A percentile compares a stretch with the other conserved stretches of the same genome.
phyloP scores from a whole-genome alignment of 106 monocot species.

The Cymbidium sinense region DNA sequence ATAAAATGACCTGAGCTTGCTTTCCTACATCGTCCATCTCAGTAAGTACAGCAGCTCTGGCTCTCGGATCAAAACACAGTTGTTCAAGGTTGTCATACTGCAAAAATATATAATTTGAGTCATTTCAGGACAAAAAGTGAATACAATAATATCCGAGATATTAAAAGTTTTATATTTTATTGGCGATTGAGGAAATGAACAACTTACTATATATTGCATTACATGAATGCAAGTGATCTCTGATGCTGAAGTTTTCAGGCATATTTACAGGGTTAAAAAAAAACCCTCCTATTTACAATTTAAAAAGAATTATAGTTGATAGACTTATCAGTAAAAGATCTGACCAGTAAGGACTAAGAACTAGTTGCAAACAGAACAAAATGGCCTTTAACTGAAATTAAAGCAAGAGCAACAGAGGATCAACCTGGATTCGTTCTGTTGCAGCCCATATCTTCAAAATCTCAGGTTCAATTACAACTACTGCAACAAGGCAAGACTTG shows the following conservation, averaged over 20 bases:
- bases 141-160: not conserved
- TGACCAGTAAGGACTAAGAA: not conserved
- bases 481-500: slow-evolving; percentile 24
- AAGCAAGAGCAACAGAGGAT: not conserved
- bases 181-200: no score
- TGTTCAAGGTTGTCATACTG: slow-evolving; percentile 73
- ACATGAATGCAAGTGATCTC: not conserved
- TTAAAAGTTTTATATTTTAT: not conserved
- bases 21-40: slow-evolving; percentile 88
- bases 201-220: not conserved
- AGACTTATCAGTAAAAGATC: not conserved
- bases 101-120: not conserved
- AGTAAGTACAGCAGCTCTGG: slow-evolving; percentile 58
- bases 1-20: slow-evolving; percentile 64
- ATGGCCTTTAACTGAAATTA: not conserved
- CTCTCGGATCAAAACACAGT: slow-evolving; percentile 67
- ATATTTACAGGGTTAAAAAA: not conserved
- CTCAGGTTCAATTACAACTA: slow-evolving; percentile 20
- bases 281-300: not conserved
- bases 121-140: not conserved
- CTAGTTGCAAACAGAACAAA: not conserved
- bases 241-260: not conserved
- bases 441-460: slow-evolving; percentile 21
- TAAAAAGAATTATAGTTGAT: not conserved
- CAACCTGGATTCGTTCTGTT: slow-evolving; percentile 13